A percentile compares a stretch with the other conserved stretches of the same genome.
Conservation (phyloP, 371 early-diverging fungal genomes). For the Actinomortierella wolfii region DNA sequence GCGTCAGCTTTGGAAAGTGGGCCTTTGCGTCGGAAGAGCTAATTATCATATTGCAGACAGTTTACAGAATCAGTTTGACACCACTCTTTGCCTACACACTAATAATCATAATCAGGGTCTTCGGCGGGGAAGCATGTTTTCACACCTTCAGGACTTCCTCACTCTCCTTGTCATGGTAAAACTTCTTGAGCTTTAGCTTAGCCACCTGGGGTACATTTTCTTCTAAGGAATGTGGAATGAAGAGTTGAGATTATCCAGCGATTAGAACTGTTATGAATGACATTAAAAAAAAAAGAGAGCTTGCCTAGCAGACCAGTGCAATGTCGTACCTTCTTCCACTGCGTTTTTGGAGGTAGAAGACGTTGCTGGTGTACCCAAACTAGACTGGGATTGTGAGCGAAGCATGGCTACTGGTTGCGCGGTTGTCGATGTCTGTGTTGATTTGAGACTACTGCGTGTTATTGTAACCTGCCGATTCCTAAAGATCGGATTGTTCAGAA, state of each 20-base stretch:
- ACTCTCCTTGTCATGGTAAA: slow-evolving; percentile 34
- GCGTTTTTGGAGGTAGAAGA: too few relatives aligned
- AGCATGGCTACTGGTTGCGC: too few relatives aligned
- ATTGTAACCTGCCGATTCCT: slow-evolving; percentile 40
- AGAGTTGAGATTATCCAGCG: neutral
- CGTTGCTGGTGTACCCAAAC: too few relatives aligned
- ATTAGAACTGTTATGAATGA: neutral
- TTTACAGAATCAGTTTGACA: too few relatives aligned
- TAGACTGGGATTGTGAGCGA: too few relatives aligned
- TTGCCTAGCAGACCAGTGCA: too few relatives aligned
- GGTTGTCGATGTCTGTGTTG: too few relatives aligned
- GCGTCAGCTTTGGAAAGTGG: slow-evolving; percentile 31
- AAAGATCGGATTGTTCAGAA: slow-evolving; percentile 33
- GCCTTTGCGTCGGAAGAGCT: slow-evolving; percentile 28
- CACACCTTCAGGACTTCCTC: slow-evolving; percentile 34
- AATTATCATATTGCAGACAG: neutral
- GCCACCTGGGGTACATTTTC: slow-evolving; percentile 22
- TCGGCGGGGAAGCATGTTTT: too few relatives aligned
- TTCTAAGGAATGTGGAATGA: slow-evolving; percentile 2
- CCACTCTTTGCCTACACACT: too few relatives aligned
- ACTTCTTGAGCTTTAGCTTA: slow-evolving; percentile 26
- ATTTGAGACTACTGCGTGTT: neutral
- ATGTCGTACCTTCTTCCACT: too few relatives aligned
- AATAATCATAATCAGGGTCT: too few relatives aligned
- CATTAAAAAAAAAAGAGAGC: neutral